Conservation (phyloP, 2,329 filamentous ascomycete genomes). For the Paecilomyces dactylethromorphus region DNA sequence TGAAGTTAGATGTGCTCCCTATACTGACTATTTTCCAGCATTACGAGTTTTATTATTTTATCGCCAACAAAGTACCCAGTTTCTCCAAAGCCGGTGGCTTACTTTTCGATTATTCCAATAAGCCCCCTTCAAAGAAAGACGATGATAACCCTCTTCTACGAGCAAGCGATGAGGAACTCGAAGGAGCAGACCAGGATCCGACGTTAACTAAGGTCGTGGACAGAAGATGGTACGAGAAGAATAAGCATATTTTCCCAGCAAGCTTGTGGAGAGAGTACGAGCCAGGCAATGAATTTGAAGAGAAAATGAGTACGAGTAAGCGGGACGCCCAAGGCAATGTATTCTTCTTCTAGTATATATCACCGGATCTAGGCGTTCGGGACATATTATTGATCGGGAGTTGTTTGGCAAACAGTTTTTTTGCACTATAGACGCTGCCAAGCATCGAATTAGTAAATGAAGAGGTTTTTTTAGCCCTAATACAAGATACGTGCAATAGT, state of each 20-base stretch:
- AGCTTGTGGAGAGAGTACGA: constrained; percentile 96
- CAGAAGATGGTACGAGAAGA: constrained; percentile 90
- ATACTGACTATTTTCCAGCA: constrained; percentile 52
- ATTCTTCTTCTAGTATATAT: constrained; percentile 67
- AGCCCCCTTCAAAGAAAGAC: constrained; percentile 24
- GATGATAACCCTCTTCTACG: constrained; percentile 37
- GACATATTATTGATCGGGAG: background rate
- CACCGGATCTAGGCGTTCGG: constrained; percentile 8
- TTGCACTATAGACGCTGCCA: background rate
- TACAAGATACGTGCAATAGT: background rate
- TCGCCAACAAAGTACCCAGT: constrained; percentile 65
- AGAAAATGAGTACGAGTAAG: constrained; percentile 61
- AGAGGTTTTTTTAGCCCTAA: background rate
- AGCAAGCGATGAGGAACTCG: constrained; percentile 52
- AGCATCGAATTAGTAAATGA: background rate
- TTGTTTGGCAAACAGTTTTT: background rate
- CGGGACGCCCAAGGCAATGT: constrained; percentile 85
- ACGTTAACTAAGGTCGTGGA: constrained; percentile 88
- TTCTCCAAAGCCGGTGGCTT: constrained; percentile 65
- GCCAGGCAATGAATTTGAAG: constrained; percentile 68
- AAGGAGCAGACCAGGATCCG: constrained; percentile 73
- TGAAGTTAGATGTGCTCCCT: background rate
- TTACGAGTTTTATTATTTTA: constrained; percentile 95
- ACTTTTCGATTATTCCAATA: constrained; percentile 69
- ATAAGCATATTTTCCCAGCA: constrained; percentile 97